Conservation (phyloP, 768 basidiomycete genomes). For the Pleurotus sapidus region DNA sequence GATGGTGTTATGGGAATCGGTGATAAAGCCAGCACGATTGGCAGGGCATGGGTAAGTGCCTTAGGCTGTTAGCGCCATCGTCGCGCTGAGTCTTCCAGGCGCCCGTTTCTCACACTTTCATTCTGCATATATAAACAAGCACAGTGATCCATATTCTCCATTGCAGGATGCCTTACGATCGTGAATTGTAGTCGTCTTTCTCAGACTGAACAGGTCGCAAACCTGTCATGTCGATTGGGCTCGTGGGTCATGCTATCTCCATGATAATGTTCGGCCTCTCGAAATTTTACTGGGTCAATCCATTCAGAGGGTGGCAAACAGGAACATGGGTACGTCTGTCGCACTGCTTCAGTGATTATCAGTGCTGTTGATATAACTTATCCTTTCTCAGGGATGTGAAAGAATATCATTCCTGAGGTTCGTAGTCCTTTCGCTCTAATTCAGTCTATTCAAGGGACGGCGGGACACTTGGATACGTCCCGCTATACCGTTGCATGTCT, state of each 20-base stretch:
- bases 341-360: too few species aligned
- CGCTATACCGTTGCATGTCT: too few species aligned
- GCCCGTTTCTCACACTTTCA: background rate
- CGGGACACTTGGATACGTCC: background rate
- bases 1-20: too few species aligned
- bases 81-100: slow-evolving; percentile 21
- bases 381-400: slow-evolving; percentile 13
- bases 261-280: slow-evolving; percentile 33
- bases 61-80: slow-evolving; percentile 59
- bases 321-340: slow-evolving; percentile 30
- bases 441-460: slow-evolving; percentile 21
- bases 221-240: slow-evolving; percentile 39
- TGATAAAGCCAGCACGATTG: too few species aligned
- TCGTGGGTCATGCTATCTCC: slow-evolving; percentile 25
- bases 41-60: too few species aligned
- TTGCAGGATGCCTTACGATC: slow-evolving; percentile 51
- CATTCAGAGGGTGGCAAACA: slow-evolving; percentile 33
- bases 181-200: slow-evolving; percentile 61
- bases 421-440: slow-evolving; percentile 10
- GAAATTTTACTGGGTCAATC: slow-evolving; percentile 26
- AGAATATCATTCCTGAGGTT: slow-evolving; percentile 20
- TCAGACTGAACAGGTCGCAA: slow-evolving; percentile 61
- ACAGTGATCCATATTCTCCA: slow-evolving; percentile 63
- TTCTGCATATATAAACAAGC: too few species aligned
- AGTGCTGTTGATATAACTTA: too few species aligned